These are phyloP conservation scores for Nakazawaea anatomiae DNA, from an alignment of 805 yeast genomes.

Conservation along the genomic window DNA sequence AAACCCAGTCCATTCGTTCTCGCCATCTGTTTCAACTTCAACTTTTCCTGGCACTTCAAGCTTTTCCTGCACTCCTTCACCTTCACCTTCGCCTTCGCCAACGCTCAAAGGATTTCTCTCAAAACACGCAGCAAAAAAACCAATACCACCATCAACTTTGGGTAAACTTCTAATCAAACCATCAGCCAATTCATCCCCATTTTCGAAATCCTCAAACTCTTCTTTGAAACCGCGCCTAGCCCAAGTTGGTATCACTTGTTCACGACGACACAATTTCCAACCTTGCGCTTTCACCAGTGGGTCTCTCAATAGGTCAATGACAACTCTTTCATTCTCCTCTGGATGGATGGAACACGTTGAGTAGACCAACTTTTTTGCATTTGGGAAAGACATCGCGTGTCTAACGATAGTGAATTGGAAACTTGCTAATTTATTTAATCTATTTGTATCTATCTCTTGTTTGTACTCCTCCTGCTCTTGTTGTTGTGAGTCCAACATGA, in stretches of 20 bases:
- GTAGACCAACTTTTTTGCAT: conserved; percentile 73
- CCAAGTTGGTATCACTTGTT: conserved; percentile 78
- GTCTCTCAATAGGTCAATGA: conserved; percentile 67
- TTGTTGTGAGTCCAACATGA: conserved; percentile 42
- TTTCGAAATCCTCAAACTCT: conserved; percentile 52
- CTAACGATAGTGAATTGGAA: conserved; percentile 86
- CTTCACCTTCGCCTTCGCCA: background rate
- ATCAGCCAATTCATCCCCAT: conserved; percentile 58
- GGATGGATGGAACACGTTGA: conserved; percentile 95
- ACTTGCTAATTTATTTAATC: conserved; percentile 70
- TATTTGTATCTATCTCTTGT: conserved; percentile 37
- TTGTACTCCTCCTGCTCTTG: conserved; percentile 39
- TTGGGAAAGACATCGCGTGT: conserved; percentile 83
- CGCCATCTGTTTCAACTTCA: conserved; percentile 10
- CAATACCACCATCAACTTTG: conserved; percentile 94
- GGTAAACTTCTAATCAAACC: conserved; percentile 87
- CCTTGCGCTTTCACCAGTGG: conserved; percentile 57
- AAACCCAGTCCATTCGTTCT: conserved; percentile 30
- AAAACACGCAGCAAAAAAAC: conserved; percentile 94
- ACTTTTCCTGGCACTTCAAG: background rate
- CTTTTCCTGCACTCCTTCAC: background rate
- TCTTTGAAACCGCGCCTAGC: conserved; percentile 71
- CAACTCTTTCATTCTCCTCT: conserved; percentile 92
- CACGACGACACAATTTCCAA: conserved; percentile 64
- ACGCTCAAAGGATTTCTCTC: conserved; percentile 33